Evolutionary conservation across 2,329 filamentous ascomycete species (phyloP).

Genomic region (Aureobasidium sp.): DNA sequence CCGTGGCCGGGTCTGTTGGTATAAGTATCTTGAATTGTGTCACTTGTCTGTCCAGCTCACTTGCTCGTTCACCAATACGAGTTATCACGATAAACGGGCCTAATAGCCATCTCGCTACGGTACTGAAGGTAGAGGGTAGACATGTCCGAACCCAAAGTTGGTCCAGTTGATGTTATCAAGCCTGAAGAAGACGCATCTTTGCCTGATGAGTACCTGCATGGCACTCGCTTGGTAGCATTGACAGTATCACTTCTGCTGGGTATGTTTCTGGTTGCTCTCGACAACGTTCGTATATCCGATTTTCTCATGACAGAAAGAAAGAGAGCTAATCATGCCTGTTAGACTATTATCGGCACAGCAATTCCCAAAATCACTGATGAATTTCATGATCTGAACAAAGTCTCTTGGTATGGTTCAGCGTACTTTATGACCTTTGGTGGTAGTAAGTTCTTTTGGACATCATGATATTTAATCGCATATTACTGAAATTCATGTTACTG

Average conservation of each 20-base stretch:
- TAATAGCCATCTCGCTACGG: neutral
- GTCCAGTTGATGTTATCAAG: neutral
- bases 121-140: neutral
- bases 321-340: neutral
- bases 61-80: neutral
- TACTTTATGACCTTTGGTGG: constrained; percentile 12
- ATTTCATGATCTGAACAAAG: constrained; percentile 30
- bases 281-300: neutral
- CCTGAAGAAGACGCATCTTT: neutral
- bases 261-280: constrained; percentile 23
- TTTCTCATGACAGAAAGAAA: too few relatives aligned
- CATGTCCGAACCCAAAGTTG: neutral
- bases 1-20: neutral
- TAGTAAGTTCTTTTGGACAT: neutral
- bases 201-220: neutral
- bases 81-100: neutral
- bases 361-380: constrained; percentile 33
- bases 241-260: constrained; percentile 14
- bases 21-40: neutral
- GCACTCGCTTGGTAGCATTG: neutral
- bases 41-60: neutral
- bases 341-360: constrained; percentile 25
- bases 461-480: too few relatives aligned
- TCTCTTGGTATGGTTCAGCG: constrained; percentile 28
- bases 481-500: neutral